Percentiles rank a stretch among this genome's conserved stretches.
Evolutionary conservation across 371 early-diverging fungal genomes (phyloP).

Genomic region (Rhizopus microsporus): DNA sequence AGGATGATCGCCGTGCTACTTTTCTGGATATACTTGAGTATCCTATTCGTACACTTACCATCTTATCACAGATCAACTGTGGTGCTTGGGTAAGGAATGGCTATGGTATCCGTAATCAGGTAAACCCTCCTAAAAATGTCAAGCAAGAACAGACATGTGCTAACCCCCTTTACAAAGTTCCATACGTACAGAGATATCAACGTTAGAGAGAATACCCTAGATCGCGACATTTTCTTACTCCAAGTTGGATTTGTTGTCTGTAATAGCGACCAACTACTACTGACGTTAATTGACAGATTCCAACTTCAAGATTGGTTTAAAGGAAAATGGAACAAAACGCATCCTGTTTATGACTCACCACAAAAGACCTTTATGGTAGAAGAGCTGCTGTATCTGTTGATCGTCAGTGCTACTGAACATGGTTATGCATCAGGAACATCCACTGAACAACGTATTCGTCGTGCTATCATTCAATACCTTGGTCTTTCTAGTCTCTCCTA

Average conservation of each 20-base stretch:
- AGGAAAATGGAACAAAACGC: constrained; percentile 51
- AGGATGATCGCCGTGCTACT: constrained; percentile 17
- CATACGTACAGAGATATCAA: constrained; percentile 77
- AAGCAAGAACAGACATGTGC: neutral
- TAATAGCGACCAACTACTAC: constrained; percentile 73
- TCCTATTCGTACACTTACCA: constrained; percentile 69
- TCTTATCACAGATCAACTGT: constrained; percentile 88
- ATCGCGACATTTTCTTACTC: constrained; percentile 79
- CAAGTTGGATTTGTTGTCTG: constrained; percentile 72
- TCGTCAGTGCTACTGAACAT: constrained; percentile 83
- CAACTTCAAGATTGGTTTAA: constrained; percentile 84
- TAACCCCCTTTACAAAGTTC: constrained; percentile 44
- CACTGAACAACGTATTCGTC: constrained; percentile 73
- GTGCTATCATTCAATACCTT: constrained; percentile 88
- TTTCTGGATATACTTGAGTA: constrained; percentile 68
- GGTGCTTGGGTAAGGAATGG: constrained; percentile 97
- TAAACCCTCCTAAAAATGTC: constrained; percentile 23
- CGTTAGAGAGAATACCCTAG: constrained; percentile 81
- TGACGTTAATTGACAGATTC: constrained; percentile 79
- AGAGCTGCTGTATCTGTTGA: constrained; percentile 83
- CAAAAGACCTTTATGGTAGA: constrained; percentile 79
- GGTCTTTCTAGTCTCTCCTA: constrained; percentile 72
- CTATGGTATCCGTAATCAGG: constrained; percentile 66
- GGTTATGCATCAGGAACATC: constrained; percentile 66
- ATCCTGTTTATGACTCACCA: constrained; percentile 60